Conservation (phyloP, 306 rosid species). For the Cucurbita argyrosperma region DNA sequence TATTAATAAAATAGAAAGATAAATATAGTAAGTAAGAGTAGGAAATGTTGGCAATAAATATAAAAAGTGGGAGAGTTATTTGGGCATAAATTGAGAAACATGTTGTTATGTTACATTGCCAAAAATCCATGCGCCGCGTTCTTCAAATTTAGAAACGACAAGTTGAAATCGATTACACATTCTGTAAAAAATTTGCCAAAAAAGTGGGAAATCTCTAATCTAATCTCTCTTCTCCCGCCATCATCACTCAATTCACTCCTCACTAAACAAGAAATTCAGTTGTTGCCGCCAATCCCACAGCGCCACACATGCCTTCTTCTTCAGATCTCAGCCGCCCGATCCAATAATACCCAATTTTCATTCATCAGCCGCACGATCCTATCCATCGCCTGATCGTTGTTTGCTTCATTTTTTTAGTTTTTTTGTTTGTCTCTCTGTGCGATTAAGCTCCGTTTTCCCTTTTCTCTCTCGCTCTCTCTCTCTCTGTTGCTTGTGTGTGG, state of each 20-base stretch:
- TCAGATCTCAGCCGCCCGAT: background rate
- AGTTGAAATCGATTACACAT: background rate
- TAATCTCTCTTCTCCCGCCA: background rate
- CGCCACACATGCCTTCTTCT: background rate
- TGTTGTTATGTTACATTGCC: background rate
- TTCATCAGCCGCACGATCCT: background rate
- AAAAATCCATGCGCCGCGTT: background rate
- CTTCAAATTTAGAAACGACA: background rate
- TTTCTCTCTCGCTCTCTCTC: background rate
- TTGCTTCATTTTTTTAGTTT: background rate
- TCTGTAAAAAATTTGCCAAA: background rate
- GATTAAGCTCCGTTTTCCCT: background rate
- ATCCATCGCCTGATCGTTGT: background rate
- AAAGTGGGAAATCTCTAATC: background rate
- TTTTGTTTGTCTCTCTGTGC: background rate
- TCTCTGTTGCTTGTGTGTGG: slow-evolving; percentile 3
- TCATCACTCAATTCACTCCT: background rate
- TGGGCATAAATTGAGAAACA: background rate
- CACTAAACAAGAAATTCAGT: background rate
- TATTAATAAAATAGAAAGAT: too few relatives aligned
- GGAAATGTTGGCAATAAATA: too few relatives aligned
- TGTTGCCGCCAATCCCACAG: slow-evolving; percentile 1
- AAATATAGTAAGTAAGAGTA: too few relatives aligned
- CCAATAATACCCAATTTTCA: background rate
- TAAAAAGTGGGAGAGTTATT: background rate